Base-by-base conservation (phyloP, 1,139 yeast species). In the Yamadazyma conglobata region DNA sequence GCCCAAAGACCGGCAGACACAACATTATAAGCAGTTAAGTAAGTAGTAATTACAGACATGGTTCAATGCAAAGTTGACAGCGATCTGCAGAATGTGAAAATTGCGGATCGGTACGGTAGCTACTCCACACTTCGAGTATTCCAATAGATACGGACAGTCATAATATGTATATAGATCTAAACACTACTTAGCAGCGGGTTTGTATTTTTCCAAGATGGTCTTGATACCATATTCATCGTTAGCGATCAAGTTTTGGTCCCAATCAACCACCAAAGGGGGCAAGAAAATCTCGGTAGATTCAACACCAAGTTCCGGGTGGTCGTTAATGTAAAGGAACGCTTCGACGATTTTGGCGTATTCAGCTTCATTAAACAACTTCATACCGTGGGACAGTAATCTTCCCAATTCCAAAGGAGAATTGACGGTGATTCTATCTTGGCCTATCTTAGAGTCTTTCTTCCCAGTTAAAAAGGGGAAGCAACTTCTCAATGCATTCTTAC, bases 1-100 rank as follows among this genome's bases (percentile, higher is more conserved):
- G 65, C 59, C 96, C 96, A 88, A 10, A 83, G 62, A 7, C 72
- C 53, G 0, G 80, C 80, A 6, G 91, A 78, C 9, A 73, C 40
- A n/a, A 73, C 64, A 58, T 88, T 87, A 63, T 86, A 87, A 4
- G 37, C 19, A 5, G 45, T 33, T 25, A 60, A 47, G 35, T 53
- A 55, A 19, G 25, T 24, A 15, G 28, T 24, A 27, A 19, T 25
- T 16, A 28, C 8, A n/a, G 30, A 24, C 25, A 27, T 25, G 15
- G n/a, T n/a, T n/a, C n/a, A n/a, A n/a, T n/a, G n/a, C n/a, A n/a
- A n/a, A n/a, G n/a, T n/a, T n/a, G n/a, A n/a, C n/a, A n/a, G n/a
- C n/a, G n/a, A n/a, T n/a, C n/a, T n/a, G n/a, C n/a, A n/a, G n/a
- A n/a, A n/a, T n/a, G n/a, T n/a, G n/a, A n/a, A n/a, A n/a, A n/a